Conservation (phyloP, 352 stramenopile species). For the Phytopythium vexans region DNA sequence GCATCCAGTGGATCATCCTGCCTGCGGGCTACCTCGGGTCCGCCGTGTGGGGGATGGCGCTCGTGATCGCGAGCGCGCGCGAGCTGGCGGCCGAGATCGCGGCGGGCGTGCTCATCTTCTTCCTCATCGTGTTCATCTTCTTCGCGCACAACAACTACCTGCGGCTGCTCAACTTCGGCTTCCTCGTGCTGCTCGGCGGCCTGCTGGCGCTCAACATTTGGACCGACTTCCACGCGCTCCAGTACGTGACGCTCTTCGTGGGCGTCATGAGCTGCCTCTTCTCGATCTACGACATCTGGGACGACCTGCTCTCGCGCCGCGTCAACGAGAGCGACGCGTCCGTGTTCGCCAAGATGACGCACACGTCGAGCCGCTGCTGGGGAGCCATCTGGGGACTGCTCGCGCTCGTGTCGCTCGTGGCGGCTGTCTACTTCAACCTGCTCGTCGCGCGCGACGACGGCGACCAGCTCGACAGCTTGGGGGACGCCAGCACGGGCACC, state of each 20-base stretch:
- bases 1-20: conserved; percentile 68
- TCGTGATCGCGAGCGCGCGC: conserved; percentile 74
- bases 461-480: conserved; percentile 40
- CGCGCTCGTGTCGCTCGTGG: conserved; percentile 67
- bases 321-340: conserved; percentile 88
- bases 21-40: conserved; percentile 84
- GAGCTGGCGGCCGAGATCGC: conserved; percentile 60
- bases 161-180: conserved; percentile 76
- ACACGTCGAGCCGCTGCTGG: conserved; percentile 89
- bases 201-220: conserved; percentile 69
- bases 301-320: conserved; percentile 87
- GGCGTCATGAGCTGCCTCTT: conserved; percentile 91
- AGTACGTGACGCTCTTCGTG: conserved; percentile 86
- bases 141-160: conserved; percentile 88
- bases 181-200: conserved; percentile 79
- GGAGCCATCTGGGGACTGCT: conserved; percentile 86
- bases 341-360: conserved; percentile 88
- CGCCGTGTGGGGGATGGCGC: conserved; percentile 81
- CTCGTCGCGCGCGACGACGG: conserved; percentile 60
- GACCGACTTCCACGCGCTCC: conserved; percentile 61
- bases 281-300: conserved; percentile 90
- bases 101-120: conserved; percentile 84
- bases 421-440: conserved; percentile 84
- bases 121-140: conserved; percentile 83
- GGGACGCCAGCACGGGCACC: conserved; percentile 53